Conservation (phyloP, 2,329 filamentous ascomycete species). For the Sclerotiophoma versabilis region DNA sequence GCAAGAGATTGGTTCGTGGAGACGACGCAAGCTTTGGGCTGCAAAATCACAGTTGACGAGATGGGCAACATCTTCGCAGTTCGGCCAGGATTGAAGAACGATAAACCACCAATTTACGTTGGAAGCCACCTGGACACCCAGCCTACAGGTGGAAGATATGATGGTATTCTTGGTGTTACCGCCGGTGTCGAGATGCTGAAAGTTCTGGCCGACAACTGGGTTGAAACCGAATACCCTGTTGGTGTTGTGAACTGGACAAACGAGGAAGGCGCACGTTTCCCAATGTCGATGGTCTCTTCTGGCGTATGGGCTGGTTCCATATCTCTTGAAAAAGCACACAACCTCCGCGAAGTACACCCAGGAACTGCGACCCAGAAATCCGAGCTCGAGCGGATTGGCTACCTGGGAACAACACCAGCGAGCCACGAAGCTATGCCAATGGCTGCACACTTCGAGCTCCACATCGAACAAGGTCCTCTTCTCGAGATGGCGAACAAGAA, state of each 20-base stretch:
- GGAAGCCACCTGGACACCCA: conserved; percentile 70
- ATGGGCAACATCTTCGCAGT: conserved; percentile 86
- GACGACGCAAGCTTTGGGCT: conserved; percentile 68
- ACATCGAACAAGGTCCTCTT: conserved; percentile 84
- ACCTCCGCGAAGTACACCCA: conserved; percentile 67
- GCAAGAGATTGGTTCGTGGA: conserved; percentile 78
- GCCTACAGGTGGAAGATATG: conserved; percentile 71
- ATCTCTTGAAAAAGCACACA: conserved; percentile 65
- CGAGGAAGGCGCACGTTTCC: conserved; percentile 83
- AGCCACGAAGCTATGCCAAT: conserved; percentile 68
- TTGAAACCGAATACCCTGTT: conserved; percentile 74
- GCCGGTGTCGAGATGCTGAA: conserved; percentile 77
- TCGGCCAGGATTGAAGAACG: conserved; percentile 66
- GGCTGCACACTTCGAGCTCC: conserved; percentile 81
- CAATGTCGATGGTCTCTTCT: conserved; percentile 75
- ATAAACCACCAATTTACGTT: conserved; percentile 68
- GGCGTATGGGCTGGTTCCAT: conserved; percentile 79
- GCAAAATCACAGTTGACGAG: conserved; percentile 70
- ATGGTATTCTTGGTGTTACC: conserved; percentile 77
- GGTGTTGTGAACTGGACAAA: conserved; percentile 83
- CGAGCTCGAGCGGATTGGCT: conserved; percentile 75
- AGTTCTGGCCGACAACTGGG: conserved; percentile 69
- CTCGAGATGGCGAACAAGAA: conserved; percentile 69
- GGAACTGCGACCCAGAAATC: conserved; percentile 68
- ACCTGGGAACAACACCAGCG: conserved; percentile 66